Base-by-base conservation (phyloP, 163 green algal species). In the Chlorella variabilis region DNA sequence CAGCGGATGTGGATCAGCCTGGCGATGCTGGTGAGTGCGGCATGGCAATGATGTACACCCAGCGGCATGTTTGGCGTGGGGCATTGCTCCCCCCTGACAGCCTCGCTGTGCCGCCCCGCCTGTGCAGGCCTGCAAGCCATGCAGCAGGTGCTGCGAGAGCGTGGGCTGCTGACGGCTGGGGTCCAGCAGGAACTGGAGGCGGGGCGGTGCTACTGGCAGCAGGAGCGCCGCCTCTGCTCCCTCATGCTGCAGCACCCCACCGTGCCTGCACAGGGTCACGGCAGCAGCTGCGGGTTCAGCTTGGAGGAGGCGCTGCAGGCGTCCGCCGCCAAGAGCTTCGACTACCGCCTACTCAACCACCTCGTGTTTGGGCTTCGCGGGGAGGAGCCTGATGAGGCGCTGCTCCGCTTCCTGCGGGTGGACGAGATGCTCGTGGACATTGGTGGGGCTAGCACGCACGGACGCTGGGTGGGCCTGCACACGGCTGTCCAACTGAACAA, bases 351-450 rank as follows among this genome's bases (percentile, higher is more conserved):
- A 23, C 80, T 93, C 5, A 81, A 91, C 75, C 48, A 85, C 39
- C 54, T 91, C 59, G 34, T 92, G 51, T 86, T 75, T 51, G 66
- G 73, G 33, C 67, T 92, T 75, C 83, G 39, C 2, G 21, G 42
- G 5, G 31, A 27, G 17, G 15, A 66, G 25, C 42, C 51, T 3
- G 76, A 89, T 18, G 56, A 87, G 7, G 3, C n/a, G 0, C 77
- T 94, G 79, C 65, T 95, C 33, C 80, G 81, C 0, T 96, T 95
- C 61, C 76, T 96, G 33, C 65, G 66, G 2, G 39, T 91, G 5
- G 92, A 96, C 45, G 91, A 96, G 80, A 79, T 87, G 78, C 84
- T 96, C 74, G 90, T 96, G 20, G 92, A 96, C 87, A 93, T 95
- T 49, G 89, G 90, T 15, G 90, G 93, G 76, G 87, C 91, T 13